Evolutionary conservation across 2,329 filamentous ascomycete genomes (phyloP).

Genomic region (Fusarium sambucinum): DNA sequence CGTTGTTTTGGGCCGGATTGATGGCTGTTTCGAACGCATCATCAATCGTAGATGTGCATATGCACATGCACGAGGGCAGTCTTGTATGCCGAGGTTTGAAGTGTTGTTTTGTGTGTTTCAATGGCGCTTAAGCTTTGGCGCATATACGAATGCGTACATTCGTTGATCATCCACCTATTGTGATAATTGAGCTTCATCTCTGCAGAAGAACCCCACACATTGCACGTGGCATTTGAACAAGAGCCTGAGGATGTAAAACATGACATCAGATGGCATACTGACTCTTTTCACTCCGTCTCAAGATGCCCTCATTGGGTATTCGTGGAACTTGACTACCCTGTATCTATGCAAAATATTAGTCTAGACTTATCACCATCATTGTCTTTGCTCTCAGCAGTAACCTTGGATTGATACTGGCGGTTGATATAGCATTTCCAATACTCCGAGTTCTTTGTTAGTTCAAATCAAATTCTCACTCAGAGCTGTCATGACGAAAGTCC

Average conservation of each 20-base stretch:
- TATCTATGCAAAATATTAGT: neutral
- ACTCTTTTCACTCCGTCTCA: slow-evolving; percentile 17
- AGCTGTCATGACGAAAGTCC: neutral
- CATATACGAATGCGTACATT: neutral
- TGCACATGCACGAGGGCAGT: neutral
- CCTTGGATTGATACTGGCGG: accelerated
- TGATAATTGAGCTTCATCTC: neutral
- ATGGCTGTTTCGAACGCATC: neutral
- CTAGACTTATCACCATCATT: neutral
- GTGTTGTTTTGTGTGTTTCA: neutral
- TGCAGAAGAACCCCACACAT: slow-evolving; percentile 13
- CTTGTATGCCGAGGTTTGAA: neutral
- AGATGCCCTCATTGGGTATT: neutral
- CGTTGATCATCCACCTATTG: neutral
- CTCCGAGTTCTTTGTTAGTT: too few species aligned
- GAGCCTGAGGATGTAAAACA: slow-evolving; percentile 12
- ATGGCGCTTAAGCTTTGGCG: neutral
- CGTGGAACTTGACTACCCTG: neutral
- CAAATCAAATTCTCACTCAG: too few species aligned
- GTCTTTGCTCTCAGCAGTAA: neutral
- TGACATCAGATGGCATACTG: slow-evolving; percentile 13
- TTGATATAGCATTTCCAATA: too few species aligned
- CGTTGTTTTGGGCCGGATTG: neutral
- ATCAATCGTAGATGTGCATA: slow-evolving; percentile 2
- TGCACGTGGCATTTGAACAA: slow-evolving; percentile 15